Base-by-base conservation (phyloP, 768 basidiomycete species). In the Phaeolepiota aurea region DNA sequence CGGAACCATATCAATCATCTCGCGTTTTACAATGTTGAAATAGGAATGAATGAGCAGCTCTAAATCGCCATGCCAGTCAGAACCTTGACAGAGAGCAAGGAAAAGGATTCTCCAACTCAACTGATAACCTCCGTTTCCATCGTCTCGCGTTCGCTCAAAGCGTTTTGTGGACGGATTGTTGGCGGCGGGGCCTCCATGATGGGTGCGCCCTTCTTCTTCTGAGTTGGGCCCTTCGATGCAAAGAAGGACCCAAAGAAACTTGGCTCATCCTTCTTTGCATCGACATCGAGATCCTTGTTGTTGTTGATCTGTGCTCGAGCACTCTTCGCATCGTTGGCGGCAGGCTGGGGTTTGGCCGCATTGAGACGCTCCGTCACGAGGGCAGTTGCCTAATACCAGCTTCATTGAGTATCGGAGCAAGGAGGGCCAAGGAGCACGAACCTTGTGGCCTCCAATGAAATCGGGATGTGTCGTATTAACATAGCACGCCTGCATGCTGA, bases 71-170 rank as follows among this genome's bases (percentile, higher is more conserved):
- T 20, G 30, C 12, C 5, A 36, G 20, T 25, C 23, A 34, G 20
- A 38, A 36, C 18, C 25, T 28, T n/a, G 25, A 28, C 25, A 28
- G n/a, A n/a, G 25, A 28, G 25, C 25, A 28, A 7, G n/a, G n/a
- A n/a, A n/a, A n/a, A n/a, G n/a, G n/a, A 28, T 28, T n/a, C n/a
- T n/a, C n/a, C n/a, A n/a, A 22, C 15, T 77, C 89, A 52, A 94
- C 92, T 99, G 81, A 98, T 98, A 48, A 99, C 92, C 55, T 99
- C 96, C 0, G 94, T 98, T 63, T 99, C 96, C 84, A 98, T 87
- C 20, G 84, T 82, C 69, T 99, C 96, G 40, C 96, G 74, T 48
- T 99, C 96, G 56, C 74, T 96, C 51, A 98, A 65, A 10, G 89
- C 87, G 9, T 82, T 79, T 51, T 94, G 89, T 2, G 96, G 94